Evolutionary conservation across 768 basidiomycete species (phyloP).

Genomic region (Calocybe cyanea): DNA sequence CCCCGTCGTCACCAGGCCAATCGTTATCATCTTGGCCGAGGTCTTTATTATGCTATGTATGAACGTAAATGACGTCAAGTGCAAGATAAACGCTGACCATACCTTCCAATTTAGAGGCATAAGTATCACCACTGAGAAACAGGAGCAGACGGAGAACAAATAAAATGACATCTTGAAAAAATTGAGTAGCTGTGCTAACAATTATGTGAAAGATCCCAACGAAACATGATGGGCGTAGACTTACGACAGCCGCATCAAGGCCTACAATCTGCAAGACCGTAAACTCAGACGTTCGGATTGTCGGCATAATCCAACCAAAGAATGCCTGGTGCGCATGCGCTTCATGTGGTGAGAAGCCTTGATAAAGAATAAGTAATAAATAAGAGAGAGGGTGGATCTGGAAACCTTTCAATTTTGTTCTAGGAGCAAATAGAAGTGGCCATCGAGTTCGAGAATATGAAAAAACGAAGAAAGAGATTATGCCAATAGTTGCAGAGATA

Average conservation of each 20-base stretch:
- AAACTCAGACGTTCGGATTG: conserved; percentile 85
- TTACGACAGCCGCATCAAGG: conserved; percentile 91
- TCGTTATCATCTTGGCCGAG: conserved; percentile 50
- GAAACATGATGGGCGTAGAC: conserved; percentile 31
- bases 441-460: conserved; percentile 85
- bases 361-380: neutral
- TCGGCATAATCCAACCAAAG: conserved; percentile 97
- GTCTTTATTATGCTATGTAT: conserved; percentile 66
- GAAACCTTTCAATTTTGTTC: conserved; percentile 90
- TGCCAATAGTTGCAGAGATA: conserved; percentile 74
- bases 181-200: conserved; percentile 64
- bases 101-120: conserved; percentile 97
- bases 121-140: conserved; percentile 78
- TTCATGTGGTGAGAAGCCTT: conserved; percentile 92
- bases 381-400: conserved; percentile 6
- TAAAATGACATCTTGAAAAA: conserved; percentile 96
- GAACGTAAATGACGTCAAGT: conserved; percentile 3
- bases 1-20: no score
- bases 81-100: conserved; percentile 20
- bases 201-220: neutral
- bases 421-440: conserved; percentile 87
- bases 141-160: conserved; percentile 81
- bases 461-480: conserved; percentile 81
- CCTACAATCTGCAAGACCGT: conserved; percentile 95
- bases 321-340: conserved; percentile 83